phyloP scores from a whole-genome alignment of 345 rosid species.

The Carallia brachiata region DNA sequence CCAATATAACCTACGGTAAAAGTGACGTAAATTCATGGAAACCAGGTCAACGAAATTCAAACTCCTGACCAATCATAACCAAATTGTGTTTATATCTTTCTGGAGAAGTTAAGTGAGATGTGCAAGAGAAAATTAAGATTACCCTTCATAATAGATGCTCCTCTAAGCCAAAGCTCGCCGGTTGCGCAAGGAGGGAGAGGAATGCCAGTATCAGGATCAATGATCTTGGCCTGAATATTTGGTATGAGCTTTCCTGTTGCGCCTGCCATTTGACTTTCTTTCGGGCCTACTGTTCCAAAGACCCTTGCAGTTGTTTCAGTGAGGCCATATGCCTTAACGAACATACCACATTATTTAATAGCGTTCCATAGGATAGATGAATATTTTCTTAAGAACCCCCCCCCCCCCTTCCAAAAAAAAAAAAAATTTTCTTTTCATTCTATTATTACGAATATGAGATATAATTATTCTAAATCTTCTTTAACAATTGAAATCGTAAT shows the following conservation, averaged over 20 bases:
- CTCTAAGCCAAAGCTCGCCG: constrained; percentile 66
- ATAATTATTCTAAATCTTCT: too few relatives aligned
- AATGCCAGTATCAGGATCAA: constrained; percentile 39
- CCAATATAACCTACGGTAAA: constrained; percentile 47
- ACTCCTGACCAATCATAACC: too few relatives aligned
- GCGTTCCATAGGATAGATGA: too few relatives aligned
- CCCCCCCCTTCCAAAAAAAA: too few relatives aligned
- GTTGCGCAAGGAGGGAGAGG: constrained; percentile 37
- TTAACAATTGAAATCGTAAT: too few relatives aligned
- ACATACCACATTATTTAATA: too few relatives aligned
- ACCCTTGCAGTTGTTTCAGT: constrained; percentile 53
- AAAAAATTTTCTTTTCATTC: too few relatives aligned
- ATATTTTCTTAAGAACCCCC: too few relatives aligned
- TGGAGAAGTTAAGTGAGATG: not conserved
- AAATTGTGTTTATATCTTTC: too few relatives aligned
- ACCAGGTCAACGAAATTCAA: not conserved
- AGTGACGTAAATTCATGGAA: not conserved
- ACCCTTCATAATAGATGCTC: constrained; percentile 56
- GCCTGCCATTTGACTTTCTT: constrained; percentile 38
- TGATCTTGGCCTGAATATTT: constrained; percentile 46
- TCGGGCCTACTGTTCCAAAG: constrained; percentile 35
- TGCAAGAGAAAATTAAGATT: not conserved
- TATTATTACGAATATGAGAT: too few relatives aligned
- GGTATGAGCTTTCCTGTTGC: constrained; percentile 52
- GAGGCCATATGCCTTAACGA: constrained; percentile 50